phyloP scores from a whole-genome alignment of 768 basidiomycete species.

The Lanmaoa pseudosensibilis region DNA sequence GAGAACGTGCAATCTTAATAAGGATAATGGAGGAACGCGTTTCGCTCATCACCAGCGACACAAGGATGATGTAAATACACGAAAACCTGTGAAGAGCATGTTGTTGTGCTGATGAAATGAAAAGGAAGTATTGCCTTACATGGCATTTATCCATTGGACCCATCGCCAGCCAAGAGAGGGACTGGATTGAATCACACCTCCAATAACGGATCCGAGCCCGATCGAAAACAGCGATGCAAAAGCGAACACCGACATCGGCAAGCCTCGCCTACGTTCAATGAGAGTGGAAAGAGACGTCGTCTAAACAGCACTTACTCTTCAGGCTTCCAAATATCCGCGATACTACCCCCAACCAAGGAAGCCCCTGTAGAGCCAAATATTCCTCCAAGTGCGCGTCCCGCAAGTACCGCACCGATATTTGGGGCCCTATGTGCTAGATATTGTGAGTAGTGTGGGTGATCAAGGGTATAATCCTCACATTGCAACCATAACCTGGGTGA shows the following conservation, averaged over 20 bases:
- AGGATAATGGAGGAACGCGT: conserved; percentile 74
- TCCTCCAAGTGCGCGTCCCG: conserved; percentile 61
- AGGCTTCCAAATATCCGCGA: conserved; percentile 68
- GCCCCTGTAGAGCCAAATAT: conserved; percentile 63
- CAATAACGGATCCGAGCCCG: conserved; percentile 61
- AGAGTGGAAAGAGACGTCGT: neutral
- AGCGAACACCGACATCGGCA: conserved; percentile 75
- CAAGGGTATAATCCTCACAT: conserved; percentile 20
- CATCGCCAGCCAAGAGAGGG: conserved; percentile 67
- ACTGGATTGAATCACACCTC: conserved; percentile 65
- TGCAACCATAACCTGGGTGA: conserved; percentile 47
- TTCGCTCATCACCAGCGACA: conserved; percentile 63
- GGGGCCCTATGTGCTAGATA: conserved; percentile 29
- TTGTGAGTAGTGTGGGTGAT: neutral
- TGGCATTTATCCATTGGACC: conserved; percentile 78
- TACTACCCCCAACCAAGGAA: conserved; percentile 67
- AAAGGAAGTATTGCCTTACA: conserved; percentile 35
- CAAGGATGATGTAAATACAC: conserved; percentile 47
- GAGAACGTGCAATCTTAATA: conserved; percentile 56
- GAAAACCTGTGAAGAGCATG: conserved; percentile 42
- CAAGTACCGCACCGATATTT: conserved; percentile 54
- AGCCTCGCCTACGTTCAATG: conserved; percentile 51
- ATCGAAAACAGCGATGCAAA: conserved; percentile 55
- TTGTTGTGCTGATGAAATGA: no score
- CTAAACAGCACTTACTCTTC: conserved; percentile 45